These are phyloP conservation scores for Corylus avellana DNA, from an alignment of 306 rosid genomes.

Conservation along the genomic window DNA sequence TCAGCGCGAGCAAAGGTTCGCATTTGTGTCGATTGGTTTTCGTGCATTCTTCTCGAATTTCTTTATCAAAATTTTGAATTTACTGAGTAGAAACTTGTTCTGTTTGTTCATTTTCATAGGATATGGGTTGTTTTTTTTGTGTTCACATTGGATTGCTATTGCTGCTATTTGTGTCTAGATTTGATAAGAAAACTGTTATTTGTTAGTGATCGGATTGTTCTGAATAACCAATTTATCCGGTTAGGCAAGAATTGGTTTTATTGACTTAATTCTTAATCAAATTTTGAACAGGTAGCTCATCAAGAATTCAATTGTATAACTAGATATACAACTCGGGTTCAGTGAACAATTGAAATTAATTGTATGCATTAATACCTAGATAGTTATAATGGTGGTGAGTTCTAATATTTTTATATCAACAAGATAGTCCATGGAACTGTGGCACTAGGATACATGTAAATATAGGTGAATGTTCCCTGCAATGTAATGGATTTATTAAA, in stretches of 20 bases:
- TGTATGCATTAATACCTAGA: background rate
- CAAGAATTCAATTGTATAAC: background rate
- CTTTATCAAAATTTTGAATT: background rate
- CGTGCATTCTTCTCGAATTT: background rate
- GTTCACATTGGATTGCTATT: background rate
- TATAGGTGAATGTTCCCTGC: background rate
- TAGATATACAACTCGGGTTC: background rate
- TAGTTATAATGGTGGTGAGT: no score
- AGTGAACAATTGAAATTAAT: background rate
- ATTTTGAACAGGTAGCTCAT: no score
- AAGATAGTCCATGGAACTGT: background rate
- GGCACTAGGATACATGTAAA: background rate
- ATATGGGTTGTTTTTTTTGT: background rate
- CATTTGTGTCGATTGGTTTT: background rate
- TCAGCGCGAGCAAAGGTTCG: slow-evolving; percentile 98
- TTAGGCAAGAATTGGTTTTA: background rate
- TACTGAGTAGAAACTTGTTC: background rate
- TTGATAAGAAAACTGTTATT: background rate
- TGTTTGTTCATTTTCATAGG: background rate
- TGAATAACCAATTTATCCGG: background rate
- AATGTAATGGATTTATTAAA: background rate
- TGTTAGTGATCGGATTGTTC: background rate
- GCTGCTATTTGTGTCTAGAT: background rate
- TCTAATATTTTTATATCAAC: background rate
- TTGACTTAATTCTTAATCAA: background rate